Conservation (phyloP, 371 early-diverging fungal species). For the Smittium mucronatum region DNA sequence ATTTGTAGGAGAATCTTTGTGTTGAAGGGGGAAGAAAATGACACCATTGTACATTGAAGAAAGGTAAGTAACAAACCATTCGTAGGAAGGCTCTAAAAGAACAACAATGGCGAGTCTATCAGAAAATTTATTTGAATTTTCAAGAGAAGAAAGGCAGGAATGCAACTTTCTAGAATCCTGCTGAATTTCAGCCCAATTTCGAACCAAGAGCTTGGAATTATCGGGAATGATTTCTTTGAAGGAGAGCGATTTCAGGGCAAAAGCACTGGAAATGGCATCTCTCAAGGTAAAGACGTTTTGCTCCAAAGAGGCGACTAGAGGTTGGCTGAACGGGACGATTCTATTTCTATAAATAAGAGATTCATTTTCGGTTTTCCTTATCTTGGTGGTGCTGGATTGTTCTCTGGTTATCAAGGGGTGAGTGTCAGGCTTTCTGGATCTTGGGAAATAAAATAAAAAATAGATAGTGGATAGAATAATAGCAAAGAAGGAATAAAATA, state of each 20-base stretch:
- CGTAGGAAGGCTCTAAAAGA: constrained; percentile 5
- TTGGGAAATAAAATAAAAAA: constrained; percentile 34
- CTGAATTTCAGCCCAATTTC: not conserved
- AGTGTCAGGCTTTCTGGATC: constrained; percentile 53
- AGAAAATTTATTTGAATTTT: not conserved
- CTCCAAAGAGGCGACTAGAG: constrained; percentile 4
- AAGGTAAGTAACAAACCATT: constrained; percentile 7
- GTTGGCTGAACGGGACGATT: constrained; percentile 18
- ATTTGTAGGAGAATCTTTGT: not conserved
- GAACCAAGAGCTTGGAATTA: not conserved
- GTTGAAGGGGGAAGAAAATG: constrained; percentile 7
- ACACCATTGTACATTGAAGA: not conserved
- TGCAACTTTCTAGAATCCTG: not conserved
- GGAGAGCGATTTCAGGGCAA: not conserved
- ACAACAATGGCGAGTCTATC: not conserved
- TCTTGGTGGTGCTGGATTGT: constrained; percentile 47
- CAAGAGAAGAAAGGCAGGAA: not conserved
- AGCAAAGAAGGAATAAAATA: not conserved
- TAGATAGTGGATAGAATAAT: constrained; percentile 16
- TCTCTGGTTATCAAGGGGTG: constrained; percentile 60
- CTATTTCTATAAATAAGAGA: constrained; percentile 58
- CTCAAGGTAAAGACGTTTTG: not conserved
- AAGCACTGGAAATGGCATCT: not conserved
- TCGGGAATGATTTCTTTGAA: not conserved
- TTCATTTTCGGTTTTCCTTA: constrained; percentile 51